Evolutionary conservation across 345 rosid genomes (phyloP), one percentile per base, ranked within the genome.

Genomic region (Gossypium thurberi): DNA sequence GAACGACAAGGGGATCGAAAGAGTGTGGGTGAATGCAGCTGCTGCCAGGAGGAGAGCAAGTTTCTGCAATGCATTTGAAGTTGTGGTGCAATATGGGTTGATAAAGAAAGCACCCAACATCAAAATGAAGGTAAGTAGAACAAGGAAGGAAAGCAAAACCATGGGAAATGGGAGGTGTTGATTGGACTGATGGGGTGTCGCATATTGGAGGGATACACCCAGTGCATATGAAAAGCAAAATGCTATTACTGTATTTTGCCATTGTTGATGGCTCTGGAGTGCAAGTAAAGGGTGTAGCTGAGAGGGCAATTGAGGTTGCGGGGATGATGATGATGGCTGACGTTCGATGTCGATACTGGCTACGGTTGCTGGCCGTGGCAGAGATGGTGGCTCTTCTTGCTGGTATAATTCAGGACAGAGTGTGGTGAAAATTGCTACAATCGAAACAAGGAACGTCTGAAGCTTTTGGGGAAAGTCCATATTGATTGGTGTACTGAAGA

Each of bases 191-290:
- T 14, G 18, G 3, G 33, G 8, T 12, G 18, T 28, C 56, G 25
- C 33, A 11, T n/a, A 70, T 12, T 56, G 64, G 51, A 42, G 37
- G n/a, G 63, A 53, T n/a, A 69, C 60, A 26, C 60, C 33, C 5
- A 69, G 20, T 10, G 50, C 62, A 55, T 40, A 53, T 5, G 64
- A 33, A 28, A 53, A 70, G 73, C 62, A 53, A 18, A 70, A 53
- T 13, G 37, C 28, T 37, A 53, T 15, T 12, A 70, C 46, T 20
- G 63, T 3, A 18, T 33, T 50, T 69, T 14, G 57, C 72, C 57
- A 69, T 50, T 48, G 72, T 10, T 25, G 13, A 69, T 28, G 56
- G 6, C 8, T 57, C 72, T 51, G 58, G 23, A 18, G 8, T 3
- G 23, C 59, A 48, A 43, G 68, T 1, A 64, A 40, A 42, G 26